Evolutionary conservation across 495 filamentous ascomycete genomes (phyloP).

Genomic region (Penicillium antarcticum): DNA sequence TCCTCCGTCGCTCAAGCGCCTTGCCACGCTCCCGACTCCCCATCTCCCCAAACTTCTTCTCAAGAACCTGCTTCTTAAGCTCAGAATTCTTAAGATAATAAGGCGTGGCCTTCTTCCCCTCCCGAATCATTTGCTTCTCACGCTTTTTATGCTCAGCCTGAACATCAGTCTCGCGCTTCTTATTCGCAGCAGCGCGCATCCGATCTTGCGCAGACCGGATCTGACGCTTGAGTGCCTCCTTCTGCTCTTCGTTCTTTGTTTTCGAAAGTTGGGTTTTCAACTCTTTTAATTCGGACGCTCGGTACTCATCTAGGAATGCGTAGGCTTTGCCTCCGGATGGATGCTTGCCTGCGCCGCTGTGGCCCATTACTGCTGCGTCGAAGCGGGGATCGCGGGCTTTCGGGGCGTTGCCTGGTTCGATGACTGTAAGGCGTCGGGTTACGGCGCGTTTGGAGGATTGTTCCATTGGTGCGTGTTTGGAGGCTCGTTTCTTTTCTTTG

Average conservation of each 20-base stretch:
- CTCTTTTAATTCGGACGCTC: conserved; percentile 69
- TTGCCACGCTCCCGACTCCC: conserved; percentile 76
- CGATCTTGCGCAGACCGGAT: conserved; percentile 66
- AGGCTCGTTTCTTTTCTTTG: conserved; percentile 50
- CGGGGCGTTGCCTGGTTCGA: conserved; percentile 45
- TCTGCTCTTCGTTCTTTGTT: conserved; percentile 58
- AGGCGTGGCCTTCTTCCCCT: conserved; percentile 88
- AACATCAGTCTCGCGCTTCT: conserved; percentile 63
- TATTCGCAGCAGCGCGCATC: conserved; percentile 62
- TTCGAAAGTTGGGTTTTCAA: conserved; percentile 62
- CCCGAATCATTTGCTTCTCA: conserved; percentile 77
- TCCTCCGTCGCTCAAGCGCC: conserved; percentile 75
- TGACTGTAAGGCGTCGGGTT: conserved; percentile 69
- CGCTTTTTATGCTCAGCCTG: conserved; percentile 68
- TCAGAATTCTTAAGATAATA: conserved; percentile 90
- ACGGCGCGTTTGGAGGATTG: conserved; percentile 80
- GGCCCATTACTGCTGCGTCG: conserved; percentile 51
- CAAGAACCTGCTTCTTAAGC: conserved; percentile 76
- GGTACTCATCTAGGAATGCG: conserved; percentile 82
- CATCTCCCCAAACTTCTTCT: conserved; percentile 76
- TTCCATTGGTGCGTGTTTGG: conserved; percentile 84
- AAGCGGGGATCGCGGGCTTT: conserved; percentile 84
- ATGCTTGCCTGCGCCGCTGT: conserved; percentile 25
- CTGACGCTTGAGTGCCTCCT: conserved; percentile 63
- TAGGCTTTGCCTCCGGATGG: conserved; percentile 64